Evolutionary conservation across 768 basidiomycete genomes (phyloP).

Genomic region (Lactarius indigo): DNA sequence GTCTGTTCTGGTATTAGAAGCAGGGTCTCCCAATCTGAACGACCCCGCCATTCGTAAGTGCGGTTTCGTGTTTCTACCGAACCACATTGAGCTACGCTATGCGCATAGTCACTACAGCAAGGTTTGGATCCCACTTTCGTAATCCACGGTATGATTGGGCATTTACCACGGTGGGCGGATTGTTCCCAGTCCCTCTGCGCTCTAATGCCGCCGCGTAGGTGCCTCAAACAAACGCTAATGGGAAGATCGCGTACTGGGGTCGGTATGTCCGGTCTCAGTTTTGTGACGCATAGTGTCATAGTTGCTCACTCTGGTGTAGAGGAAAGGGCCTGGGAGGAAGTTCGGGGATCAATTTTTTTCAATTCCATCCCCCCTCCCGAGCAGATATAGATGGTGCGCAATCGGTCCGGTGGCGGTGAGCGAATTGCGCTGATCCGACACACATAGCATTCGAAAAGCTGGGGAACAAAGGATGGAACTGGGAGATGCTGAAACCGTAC

Average conservation of each 20-base stretch:
- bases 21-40: constrained; percentile 17
- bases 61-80: not conserved
- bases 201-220: constrained; percentile 3
- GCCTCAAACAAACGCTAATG: constrained; percentile 13
- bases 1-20: constrained; percentile 24
- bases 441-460: constrained; percentile 25
- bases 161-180: constrained; percentile 8
- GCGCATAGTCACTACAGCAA: constrained; percentile 3
- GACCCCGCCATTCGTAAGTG: constrained; percentile 16
- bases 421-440: not conserved
- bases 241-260: not conserved
- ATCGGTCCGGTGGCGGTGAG: not conserved
- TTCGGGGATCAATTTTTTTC: constrained; percentile 26
- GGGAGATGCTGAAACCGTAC: constrained; percentile 24
- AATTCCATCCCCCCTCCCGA: constrained; percentile 14
- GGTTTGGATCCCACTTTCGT: not conserved
- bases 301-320: constrained; percentile 6
- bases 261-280: not conserved
- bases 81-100: not conserved
- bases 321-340: constrained; percentile 31
- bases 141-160: constrained; percentile 18
- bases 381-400: constrained; percentile 25
- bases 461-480: constrained; percentile 30
- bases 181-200: not conserved
- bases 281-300: not conserved